Evolutionary conservation across 2,329 filamentous ascomycete genomes (phyloP), one percentile per base, ranked within the genome.

Genomic region (Penicillium hesseltinei): DNA sequence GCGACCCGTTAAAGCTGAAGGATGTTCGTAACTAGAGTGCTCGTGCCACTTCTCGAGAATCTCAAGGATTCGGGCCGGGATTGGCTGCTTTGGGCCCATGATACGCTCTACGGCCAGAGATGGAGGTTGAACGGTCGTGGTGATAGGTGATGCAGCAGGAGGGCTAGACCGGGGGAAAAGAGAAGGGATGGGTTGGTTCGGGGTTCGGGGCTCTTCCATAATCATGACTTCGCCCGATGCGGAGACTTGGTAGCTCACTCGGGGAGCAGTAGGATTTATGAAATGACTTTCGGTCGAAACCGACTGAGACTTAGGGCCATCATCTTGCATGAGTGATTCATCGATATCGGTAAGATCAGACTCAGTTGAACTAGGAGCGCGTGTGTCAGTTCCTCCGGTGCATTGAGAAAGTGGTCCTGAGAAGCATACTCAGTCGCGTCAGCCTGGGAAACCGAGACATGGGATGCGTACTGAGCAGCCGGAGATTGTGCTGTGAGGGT

Each of bases 11-110:
- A 39, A 8, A 8, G 51, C 51, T 0, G 31, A 21, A 5, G 51
- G 51, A n/a, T 47, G 42, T 8, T 54, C 51, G 1, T 7, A 45
- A 7, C 45, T 3, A 1, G 50, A 3, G 1, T 7, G 9, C 3
- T 15, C 43, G 21, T 54, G 51, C 51, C 51, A 54, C 10, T 52
- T 10, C 11, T 52, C 50, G 2, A 52, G 50, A n/a, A 44, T 31
- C 2, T 44, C 38, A 11, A 52, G 40, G 4, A 52, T 33, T 3
- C 11, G 6, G 2, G 19, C 31, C 2, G 50, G 50, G 29, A 52
- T 44, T 2, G 50, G 40, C 40, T 35, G 39, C 17, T 27, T 35
- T 19, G 50, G 50, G 4, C 50, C 50, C 6, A 52, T 21, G 39
- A 45, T 45, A 5, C 50, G 39, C 29, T 52, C 50, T 6, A 45